Conservation (phyloP, 2,329 filamentous ascomycete species). For the Teratosphaeria epicoccoides region DNA sequence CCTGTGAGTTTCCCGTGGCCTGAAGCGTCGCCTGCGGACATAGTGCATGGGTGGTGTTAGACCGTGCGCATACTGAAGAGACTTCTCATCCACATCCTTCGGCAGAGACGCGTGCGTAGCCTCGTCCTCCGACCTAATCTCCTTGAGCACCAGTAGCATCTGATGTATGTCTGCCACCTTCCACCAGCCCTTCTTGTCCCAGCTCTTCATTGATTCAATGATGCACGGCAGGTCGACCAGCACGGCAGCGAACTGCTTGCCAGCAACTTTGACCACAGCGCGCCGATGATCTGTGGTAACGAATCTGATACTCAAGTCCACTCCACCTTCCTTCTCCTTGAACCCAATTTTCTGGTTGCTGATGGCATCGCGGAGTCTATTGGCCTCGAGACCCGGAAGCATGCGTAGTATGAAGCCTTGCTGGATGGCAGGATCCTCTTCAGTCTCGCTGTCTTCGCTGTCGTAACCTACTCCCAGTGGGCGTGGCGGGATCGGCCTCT, state of each 20-base stretch:
- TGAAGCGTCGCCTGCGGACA: constrained; percentile 70
- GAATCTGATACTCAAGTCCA: constrained; percentile 72
- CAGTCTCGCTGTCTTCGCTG: constrained; percentile 84
- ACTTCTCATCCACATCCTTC: constrained; percentile 55
- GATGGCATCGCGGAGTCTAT: constrained; percentile 68
- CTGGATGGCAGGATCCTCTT: constrained; percentile 78
- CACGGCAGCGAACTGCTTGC: constrained; percentile 62
- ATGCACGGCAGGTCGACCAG: constrained; percentile 79
- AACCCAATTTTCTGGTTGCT: constrained; percentile 66
- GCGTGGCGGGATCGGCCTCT: constrained; percentile 41
- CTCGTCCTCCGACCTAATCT: constrained; percentile 47
- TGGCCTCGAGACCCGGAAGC: constrained; percentile 72
- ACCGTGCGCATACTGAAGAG: constrained; percentile 69
- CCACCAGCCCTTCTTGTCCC: constrained; percentile 78
- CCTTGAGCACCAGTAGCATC: constrained; percentile 71
- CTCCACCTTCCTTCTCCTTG: constrained; percentile 52
- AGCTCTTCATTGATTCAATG: constrained; percentile 84
- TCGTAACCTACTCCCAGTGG: constrained; percentile 85
- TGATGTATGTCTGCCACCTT: constrained; percentile 83
- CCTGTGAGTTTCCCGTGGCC: constrained; percentile 69
- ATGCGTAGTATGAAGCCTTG: constrained; percentile 85
- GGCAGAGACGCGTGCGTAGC: constrained; percentile 51
- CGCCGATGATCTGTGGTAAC: constrained; percentile 62
- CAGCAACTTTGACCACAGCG: constrained; percentile 60
- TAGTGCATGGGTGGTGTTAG: constrained; percentile 82